These are phyloP conservation scores for Calonectria pteridis DNA, from an alignment of 2,329 filamentous ascomycete species.

Conservation along the genomic window DNA sequence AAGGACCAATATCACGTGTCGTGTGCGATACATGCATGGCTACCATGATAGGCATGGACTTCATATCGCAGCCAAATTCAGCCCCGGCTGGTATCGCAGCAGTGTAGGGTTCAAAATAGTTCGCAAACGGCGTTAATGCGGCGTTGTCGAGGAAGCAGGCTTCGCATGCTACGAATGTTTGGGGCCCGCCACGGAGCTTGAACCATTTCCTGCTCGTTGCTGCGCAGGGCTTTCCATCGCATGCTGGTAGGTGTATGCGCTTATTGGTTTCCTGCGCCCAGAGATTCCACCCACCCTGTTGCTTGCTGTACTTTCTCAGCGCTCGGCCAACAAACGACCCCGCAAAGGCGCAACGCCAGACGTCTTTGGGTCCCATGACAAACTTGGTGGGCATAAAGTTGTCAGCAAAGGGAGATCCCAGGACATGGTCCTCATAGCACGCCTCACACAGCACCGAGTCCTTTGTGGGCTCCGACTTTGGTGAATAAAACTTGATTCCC, in stretches of 20 bases:
- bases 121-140: not conserved
- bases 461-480: not conserved
- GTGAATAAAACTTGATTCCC: constrained; percentile 1
- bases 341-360: not conserved
- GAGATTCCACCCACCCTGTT: not conserved
- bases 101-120: not conserved
- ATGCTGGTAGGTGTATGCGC: not conserved
- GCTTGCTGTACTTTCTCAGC: not conserved
- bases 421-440: not conserved
- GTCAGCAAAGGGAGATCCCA: not conserved
- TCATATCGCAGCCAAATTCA: not conserved
- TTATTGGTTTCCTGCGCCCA: not conserved
- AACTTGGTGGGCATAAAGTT: not conserved
- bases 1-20: not conserved
- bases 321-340: not conserved
- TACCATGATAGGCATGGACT: not conserved
- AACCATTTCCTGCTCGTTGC: constrained; percentile 4
- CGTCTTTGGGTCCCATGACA: not conserved
- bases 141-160: not conserved
- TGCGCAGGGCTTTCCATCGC: not conserved
- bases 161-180: not conserved
- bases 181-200: not conserved
- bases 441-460: not conserved
- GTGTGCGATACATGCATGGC: not conserved
- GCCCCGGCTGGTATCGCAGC: not conserved